These are phyloP conservation scores for Nakazawaea laoshanensis DNA, from an alignment of 805 yeast genomes.

Conservation along the genomic window DNA sequence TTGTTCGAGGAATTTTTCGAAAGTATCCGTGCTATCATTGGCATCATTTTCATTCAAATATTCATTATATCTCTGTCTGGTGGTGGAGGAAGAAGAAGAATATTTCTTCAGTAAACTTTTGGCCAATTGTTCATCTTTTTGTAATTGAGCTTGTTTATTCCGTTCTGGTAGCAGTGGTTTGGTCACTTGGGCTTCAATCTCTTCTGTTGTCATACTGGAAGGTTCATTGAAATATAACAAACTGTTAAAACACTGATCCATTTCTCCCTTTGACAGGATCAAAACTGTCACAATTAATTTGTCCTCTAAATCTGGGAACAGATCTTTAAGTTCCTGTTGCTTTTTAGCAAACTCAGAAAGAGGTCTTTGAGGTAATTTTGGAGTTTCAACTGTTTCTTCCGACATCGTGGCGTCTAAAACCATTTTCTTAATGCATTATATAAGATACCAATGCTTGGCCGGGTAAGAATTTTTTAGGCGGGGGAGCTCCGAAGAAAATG, in stretches of 20 bases:
- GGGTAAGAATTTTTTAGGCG: no score
- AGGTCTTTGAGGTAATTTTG: conserved; percentile 53
- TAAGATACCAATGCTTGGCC: no score
- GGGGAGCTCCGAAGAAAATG: no score
- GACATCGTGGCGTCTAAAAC: background rate
- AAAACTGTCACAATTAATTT: conserved; percentile 67
- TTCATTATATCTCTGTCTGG: conserved; percentile 10
- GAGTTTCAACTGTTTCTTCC: conserved; percentile 20
- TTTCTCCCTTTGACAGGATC: conserved; percentile 74
- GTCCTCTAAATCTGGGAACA: conserved; percentile 75
- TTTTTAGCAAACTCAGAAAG: conserved; percentile 48
- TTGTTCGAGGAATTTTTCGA: conserved; percentile 49
- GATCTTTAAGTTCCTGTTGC: conserved; percentile 61
- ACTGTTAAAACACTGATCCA: conserved; percentile 88
- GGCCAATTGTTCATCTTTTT: conserved; percentile 78
- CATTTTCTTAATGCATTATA: no score
- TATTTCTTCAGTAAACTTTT: conserved; percentile 67
- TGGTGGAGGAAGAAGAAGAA: conserved; percentile 16
- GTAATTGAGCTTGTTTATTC: conserved; percentile 31
- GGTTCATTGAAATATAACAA: conserved; percentile 76
- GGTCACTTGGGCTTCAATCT: conserved; percentile 13
- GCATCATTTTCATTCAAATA: conserved; percentile 16
- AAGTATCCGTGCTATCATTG: conserved; percentile 36
- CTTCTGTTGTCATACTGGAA: conserved; percentile 43
- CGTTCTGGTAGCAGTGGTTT: conserved; percentile 24